Conservation (phyloP, 805 yeast genomes). For the Zygosaccharomyces bisporus region DNA sequence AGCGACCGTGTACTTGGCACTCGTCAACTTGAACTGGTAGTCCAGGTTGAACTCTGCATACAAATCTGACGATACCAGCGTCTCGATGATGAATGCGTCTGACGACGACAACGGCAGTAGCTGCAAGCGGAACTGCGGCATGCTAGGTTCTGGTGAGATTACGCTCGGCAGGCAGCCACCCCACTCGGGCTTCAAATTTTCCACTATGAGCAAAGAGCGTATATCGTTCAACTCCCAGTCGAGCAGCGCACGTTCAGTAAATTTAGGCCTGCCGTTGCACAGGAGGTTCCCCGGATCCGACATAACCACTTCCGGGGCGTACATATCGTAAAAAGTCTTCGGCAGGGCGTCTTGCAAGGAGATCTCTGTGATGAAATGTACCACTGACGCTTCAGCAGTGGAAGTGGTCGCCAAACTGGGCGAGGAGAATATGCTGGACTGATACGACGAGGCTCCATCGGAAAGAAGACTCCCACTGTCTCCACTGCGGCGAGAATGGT, state of each 20-base stretch:
- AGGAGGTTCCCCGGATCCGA: conserved; percentile 40
- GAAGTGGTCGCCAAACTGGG: conserved; percentile 23
- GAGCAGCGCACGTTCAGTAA: conserved; percentile 56
- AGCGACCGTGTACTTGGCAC: conserved; percentile 59
- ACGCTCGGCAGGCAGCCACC: conserved; percentile 47
- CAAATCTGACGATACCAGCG: conserved; percentile 56
- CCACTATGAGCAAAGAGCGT: conserved; percentile 58
- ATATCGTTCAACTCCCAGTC: conserved; percentile 73
- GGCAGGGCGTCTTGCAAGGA: conserved; percentile 53
- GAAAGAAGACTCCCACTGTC: conserved; percentile 22
- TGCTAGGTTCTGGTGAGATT: conserved; percentile 18
- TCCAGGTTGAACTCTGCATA: conserved; percentile 62
- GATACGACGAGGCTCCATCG: conserved; percentile 24
- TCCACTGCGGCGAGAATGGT: conserved; percentile 8
- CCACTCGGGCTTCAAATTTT: conserved; percentile 53
- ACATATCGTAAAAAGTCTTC: conserved; percentile 49
- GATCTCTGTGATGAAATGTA: conserved; percentile 23
- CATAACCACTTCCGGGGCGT: conserved; percentile 50
- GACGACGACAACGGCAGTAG: conserved; percentile 50
- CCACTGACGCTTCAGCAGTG: conserved; percentile 16
- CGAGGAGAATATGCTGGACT: conserved; percentile 31
- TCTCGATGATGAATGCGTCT: conserved; percentile 46
- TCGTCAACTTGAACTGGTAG: conserved; percentile 48
- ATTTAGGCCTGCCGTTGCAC: conserved; percentile 57
- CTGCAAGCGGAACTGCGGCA: conserved; percentile 44